A percentile compares a stretch with the other conserved stretches of the same genome.
Conservation (phyloP, 2,329 filamentous ascomycete genomes). For the Arthrobotrys musiformis region DNA sequence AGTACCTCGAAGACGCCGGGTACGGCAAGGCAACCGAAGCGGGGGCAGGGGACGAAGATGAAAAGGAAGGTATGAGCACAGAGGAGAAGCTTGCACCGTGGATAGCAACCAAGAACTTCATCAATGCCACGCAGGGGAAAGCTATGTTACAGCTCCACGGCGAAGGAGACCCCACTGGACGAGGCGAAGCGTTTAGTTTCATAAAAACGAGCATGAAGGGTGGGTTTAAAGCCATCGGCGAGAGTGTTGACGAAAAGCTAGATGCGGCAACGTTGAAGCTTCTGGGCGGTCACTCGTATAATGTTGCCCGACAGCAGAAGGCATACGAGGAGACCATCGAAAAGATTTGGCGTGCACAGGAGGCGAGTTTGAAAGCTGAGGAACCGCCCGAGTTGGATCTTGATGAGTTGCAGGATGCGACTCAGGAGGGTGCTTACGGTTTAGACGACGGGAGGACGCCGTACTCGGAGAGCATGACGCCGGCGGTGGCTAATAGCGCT, state of each 20-base stretch:
- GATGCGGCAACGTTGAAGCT: constrained; percentile 60
- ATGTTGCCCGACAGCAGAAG: constrained; percentile 91
- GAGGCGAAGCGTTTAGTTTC: constrained; percentile 94
- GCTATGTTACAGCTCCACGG: constrained; percentile 96
- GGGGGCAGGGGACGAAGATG: constrained; percentile 66
- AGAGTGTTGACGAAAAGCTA: constrained; percentile 60
- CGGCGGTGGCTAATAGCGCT: constrained; percentile 62
- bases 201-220: constrained; percentile 99
- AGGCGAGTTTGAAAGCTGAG: constrained; percentile 59
- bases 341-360: constrained; percentile 79
- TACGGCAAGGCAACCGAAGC: constrained; percentile 73
- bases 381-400: constrained; percentile 59
- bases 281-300: constrained; percentile 89
- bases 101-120: constrained; percentile 96
- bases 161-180: constrained; percentile 91
- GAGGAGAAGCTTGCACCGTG: constrained; percentile 89
- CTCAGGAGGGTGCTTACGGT: constrained; percentile 60
- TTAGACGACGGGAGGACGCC: constrained; percentile 66
- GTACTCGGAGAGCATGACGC: constrained; percentile 74
- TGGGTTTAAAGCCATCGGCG: constrained; percentile 68
- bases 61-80: constrained; percentile 64
- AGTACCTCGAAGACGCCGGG: constrained; percentile 89
- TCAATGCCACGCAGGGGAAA: constrained; percentile 91
- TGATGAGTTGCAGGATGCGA: constrained; percentile 58
- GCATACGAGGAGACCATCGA: constrained; percentile 92